Conservation (phyloP, 73 alveolate species). For the Symbiodinium natans region DNA sequence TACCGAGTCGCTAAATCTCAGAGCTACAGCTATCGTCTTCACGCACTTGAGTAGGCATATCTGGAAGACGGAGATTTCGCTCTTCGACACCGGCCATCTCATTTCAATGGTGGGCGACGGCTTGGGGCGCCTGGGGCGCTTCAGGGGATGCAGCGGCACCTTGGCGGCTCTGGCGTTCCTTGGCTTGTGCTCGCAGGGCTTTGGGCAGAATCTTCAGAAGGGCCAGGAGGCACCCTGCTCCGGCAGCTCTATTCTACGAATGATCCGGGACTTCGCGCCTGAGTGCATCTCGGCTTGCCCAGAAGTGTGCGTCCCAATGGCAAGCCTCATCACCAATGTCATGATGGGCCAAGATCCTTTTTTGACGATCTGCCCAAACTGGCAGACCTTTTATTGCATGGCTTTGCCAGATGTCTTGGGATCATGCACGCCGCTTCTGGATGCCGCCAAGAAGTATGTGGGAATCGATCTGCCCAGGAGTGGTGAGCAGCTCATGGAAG, state of each 20-base stretch:
- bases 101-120: too few species aligned
- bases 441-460: constrained; percentile 36
- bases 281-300: constrained; percentile 17
- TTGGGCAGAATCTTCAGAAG: not conserved
- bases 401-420: constrained; percentile 12
- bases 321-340: constrained; percentile 25
- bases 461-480: constrained; percentile 58
- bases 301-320: constrained; percentile 23
- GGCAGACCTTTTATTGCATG: constrained; percentile 49
- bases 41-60: too few species aligned
- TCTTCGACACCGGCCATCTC: too few species aligned
- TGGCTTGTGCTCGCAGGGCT: not conserved
- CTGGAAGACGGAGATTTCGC: too few species aligned
- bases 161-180: not conserved
- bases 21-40: too few species aligned
- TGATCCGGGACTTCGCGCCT: constrained; percentile 52
- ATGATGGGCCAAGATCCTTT: not conserved
- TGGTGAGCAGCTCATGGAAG: not conserved
- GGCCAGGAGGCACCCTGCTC: constrained; percentile 1
- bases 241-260: not conserved
- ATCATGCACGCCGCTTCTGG: constrained; percentile 48
- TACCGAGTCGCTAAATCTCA: too few species aligned
- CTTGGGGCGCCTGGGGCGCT: too few species aligned
- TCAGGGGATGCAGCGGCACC: not conserved
- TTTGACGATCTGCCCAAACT: constrained; percentile 15